Conservation (phyloP, 495 filamentous ascomycete genomes). For the Articulospora tetracladia region DNA sequence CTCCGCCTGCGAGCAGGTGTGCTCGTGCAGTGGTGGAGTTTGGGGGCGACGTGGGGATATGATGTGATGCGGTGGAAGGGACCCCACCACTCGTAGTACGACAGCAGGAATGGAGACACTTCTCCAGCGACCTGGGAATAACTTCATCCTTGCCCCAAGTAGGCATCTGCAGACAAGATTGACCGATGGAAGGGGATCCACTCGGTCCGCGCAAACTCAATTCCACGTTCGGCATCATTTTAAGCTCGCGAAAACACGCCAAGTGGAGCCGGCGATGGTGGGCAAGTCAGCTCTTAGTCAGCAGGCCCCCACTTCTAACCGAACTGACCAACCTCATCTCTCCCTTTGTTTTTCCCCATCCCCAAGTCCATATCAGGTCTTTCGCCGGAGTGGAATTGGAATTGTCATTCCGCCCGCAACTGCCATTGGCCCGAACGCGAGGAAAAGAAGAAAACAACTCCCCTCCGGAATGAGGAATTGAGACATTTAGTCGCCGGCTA, state of each 20-base stretch:
- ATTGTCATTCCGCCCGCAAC: not conserved
- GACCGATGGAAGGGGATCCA: not conserved
- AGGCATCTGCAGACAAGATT: not conserved
- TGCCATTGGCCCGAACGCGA: not conserved
- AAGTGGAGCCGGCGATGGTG: too few species aligned
- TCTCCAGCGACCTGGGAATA: too few species aligned
- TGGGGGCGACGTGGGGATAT: too few species aligned
- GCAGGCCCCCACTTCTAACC: not conserved
- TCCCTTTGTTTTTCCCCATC: not conserved
- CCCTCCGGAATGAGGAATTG: not conserved
- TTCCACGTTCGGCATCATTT: not conserved
- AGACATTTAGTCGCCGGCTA: not conserved
- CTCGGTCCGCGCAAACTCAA: not conserved
- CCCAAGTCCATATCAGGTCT: not conserved
- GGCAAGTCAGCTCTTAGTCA: not conserved
- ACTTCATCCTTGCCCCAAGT: too few species aligned
- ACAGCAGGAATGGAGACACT: too few species aligned
- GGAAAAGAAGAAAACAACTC: not conserved
- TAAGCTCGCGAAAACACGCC: constrained; percentile 1
- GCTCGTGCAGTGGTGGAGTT: too few species aligned
- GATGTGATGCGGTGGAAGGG: too few species aligned
- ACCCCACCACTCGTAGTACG: too few species aligned
- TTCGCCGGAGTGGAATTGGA: not conserved
- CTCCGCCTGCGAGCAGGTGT: too few species aligned
- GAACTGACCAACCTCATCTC: not conserved